Base-by-base conservation (phyloP, 306 rosid genomes). In the Rosa multiflora region DNA sequence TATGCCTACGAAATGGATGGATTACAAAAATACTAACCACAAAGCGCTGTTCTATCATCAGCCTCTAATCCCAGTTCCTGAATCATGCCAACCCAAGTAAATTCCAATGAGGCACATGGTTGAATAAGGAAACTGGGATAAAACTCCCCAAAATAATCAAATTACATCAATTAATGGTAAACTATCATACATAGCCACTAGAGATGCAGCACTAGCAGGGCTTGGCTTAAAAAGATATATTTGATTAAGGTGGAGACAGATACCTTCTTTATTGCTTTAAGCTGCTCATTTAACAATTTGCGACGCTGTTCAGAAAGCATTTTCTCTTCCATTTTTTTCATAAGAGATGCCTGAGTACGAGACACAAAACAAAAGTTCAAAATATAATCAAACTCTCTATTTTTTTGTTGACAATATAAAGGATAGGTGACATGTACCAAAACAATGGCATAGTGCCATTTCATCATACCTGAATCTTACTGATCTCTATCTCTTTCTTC, bases 41-140 rank as follows among this genome's bases (percentile, higher is more conserved):
- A 86, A 74, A 95, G 97, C 43, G 98, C 91, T 74, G 98, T 95
- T 87, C 91, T 95, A 82, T 93, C 98, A 86, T 95, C 98, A 18
- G 98, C 93, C 85, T 95, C 99, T 86, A 95, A 85, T 74, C 99
- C 98, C 78, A 95, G 80, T 84, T 95, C 99, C 99, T 95, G 88
- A 80, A 79, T 37, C 79, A 67, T 17, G 21, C n/a, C 17, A 32
- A 76, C 42, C 53, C 32, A 56, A 59, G 21, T 56, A 48, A 83
- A 81, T 79, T n/a, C 51, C 67, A 70, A 72, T 62, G 58, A 23
- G 64, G 13, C 70, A n/a, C 55, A 9, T 5, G 42, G 71, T 71
- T 82, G 73, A 70, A 79, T 7, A 70, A 64, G 79, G 18, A 23
- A 81, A 76, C 72, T 39, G 68, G 48, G n/a, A 9, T 6, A 51